Percentiles rank a stretch among this genome's conserved stretches.
Evolutionary conservation across 1,284 basidiomycete species (phyloP).

Genomic region (Irpex sp.): DNA sequence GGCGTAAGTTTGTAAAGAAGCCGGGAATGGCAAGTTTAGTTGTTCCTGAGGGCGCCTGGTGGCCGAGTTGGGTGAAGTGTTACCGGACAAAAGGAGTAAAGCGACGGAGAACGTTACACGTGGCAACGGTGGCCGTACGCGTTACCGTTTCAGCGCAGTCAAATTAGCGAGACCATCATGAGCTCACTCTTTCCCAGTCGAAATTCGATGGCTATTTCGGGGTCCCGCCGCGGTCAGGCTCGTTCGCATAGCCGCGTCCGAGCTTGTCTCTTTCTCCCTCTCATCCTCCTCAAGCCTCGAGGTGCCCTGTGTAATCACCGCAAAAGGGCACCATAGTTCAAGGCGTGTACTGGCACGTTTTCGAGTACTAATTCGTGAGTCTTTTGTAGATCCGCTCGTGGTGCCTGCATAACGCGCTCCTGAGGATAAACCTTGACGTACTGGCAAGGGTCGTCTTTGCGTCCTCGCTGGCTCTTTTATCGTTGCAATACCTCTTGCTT

Average conservation of each 20-base stretch:
- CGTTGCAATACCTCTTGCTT: too few species aligned
- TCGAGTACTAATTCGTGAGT: constrained; percentile 17
- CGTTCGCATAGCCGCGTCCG: background rate
- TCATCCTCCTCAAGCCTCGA: constrained; percentile 2
- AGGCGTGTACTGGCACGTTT: background rate
- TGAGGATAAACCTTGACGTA: constrained; percentile 6
- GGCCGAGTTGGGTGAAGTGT: constrained; percentile 14
- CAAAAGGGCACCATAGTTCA: background rate
- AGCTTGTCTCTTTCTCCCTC: constrained; percentile 5
- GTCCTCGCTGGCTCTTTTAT: background rate
- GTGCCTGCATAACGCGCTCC: background rate
- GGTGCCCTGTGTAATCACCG: background rate
- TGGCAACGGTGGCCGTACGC: constrained; percentile 19
- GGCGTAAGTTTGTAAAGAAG: background rate
- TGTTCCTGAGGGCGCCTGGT: constrained; percentile 11
- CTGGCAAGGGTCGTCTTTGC: background rate
- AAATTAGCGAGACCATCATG: constrained; percentile 24
- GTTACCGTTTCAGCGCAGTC: constrained; percentile 27
- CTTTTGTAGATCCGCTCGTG: background rate
- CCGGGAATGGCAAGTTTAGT: background rate
- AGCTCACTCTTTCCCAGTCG: constrained; percentile 18
- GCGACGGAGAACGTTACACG: constrained; percentile 26
- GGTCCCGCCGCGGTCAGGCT: constrained; percentile 5
- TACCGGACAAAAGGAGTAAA: constrained; percentile 14
- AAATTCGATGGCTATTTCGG: constrained; percentile 21